A percentile compares a stretch with the other conserved stretches of the same genome.
These are phyloP conservation scores for Sporobolomyces roseus DNA, from an alignment of 768 basidiomycete genomes.

Conservation along the genomic window DNA sequence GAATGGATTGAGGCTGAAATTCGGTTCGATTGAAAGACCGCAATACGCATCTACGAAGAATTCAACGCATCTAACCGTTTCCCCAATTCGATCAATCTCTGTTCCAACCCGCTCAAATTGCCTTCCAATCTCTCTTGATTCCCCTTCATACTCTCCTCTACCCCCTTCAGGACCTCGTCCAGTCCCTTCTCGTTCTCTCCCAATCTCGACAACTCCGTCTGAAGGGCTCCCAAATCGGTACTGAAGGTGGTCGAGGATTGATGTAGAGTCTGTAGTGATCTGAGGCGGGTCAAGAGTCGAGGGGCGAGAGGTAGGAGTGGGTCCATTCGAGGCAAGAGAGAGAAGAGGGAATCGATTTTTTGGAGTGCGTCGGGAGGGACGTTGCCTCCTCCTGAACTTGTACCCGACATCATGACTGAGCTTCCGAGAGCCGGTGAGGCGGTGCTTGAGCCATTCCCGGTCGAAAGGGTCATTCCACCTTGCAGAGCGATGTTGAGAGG, in stretches of 20 bases:
- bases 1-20: too few relatives aligned
- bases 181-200: slow-evolving; percentile 66
- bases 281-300: slow-evolving; percentile 80
- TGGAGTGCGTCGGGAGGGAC: slow-evolving; percentile 46
- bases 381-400: too few relatives aligned
- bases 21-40: too few relatives aligned
- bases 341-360: slow-evolving; percentile 49
- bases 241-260: slow-evolving; percentile 75
- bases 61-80: slow-evolving; percentile 26
- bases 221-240: slow-evolving; percentile 61
- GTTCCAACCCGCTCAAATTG: slow-evolving; percentile 62
- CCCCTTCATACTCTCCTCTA: slow-evolving; percentile 71
- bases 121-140: slow-evolving; percentile 67
- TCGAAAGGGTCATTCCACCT: slow-evolving; percentile 42
- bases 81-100: slow-evolving; percentile 51
- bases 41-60: too few relatives aligned
- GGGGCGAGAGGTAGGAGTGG: slow-evolving; percentile 55
- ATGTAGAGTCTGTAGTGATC: slow-evolving; percentile 77
- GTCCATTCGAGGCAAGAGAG: slow-evolving; percentile 51
- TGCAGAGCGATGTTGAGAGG: slow-evolving; percentile 44
- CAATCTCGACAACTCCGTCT: slow-evolving; percentile 67
- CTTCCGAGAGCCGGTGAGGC: too few relatives aligned
- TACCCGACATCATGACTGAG: too few relatives aligned
- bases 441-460: neutral
- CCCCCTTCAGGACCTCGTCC: slow-evolving; percentile 61